These are phyloP conservation scores for Straminergon stramineum DNA, from an alignment of 225 moss, liverwort and hornwort species.

Conservation along the genomic window DNA sequence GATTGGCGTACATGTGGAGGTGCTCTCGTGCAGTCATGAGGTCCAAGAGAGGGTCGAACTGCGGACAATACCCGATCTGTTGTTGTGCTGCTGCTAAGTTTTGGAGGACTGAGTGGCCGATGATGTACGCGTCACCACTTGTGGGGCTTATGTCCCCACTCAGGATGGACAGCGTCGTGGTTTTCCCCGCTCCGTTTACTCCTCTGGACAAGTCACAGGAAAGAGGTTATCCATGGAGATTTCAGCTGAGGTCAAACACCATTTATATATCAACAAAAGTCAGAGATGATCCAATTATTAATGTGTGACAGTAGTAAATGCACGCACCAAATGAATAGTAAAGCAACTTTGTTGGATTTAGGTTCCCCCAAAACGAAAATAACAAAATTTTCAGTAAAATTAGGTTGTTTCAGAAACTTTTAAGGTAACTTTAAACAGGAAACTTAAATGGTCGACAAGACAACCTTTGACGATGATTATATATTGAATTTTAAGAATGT, in stretches of 20 bases:
- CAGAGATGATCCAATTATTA: background rate
- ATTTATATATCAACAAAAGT: background rate
- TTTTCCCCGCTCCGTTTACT: constrained; percentile 95
- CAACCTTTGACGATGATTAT: background rate
- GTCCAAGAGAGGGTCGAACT: constrained; percentile 88
- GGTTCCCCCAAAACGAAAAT: too few species aligned
- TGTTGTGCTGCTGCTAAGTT: constrained; percentile 58
- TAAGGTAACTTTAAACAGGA: background rate
- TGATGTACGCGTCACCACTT: constrained; percentile 67
- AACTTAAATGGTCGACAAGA: background rate
- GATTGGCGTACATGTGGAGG: constrained; percentile 80
- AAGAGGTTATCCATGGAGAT: background rate
- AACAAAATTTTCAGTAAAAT: background rate
- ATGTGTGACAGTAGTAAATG: background rate
- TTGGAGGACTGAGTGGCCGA: constrained; percentile 65
- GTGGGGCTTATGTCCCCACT: constrained; percentile 79
- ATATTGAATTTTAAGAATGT: background rate
- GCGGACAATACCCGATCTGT: constrained; percentile 92
- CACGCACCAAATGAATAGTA: background rate
- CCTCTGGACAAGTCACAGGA: constrained; percentile 40
- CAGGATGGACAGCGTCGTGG: constrained; percentile 82
- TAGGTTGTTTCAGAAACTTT: background rate
- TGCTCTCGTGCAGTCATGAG: constrained; percentile 92
- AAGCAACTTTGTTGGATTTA: background rate
- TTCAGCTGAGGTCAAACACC: background rate